A percentile compares a stretch with the other conserved stretches of the same genome.
These are phyloP conservation scores for Paradendryphiella salina DNA, from an alignment of 2,329 filamentous ascomycete species.

Conservation along the genomic window DNA sequence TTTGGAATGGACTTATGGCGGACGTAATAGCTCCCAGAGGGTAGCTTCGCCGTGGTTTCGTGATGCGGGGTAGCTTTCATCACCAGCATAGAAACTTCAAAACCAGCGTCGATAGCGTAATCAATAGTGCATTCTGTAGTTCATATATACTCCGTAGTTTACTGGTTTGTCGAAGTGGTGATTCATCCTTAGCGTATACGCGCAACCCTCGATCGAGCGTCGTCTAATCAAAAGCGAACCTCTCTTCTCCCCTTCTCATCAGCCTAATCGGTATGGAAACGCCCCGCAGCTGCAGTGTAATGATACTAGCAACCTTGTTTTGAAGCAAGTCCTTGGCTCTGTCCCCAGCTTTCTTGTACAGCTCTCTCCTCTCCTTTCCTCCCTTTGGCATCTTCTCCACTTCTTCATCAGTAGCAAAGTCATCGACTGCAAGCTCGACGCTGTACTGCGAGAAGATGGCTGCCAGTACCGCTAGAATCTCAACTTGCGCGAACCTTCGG, in stretches of 20 bases:
- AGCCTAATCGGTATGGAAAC: slow-evolving; percentile 67
- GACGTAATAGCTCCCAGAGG: slow-evolving; percentile 9
- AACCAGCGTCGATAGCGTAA: background rate
- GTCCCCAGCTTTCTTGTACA: slow-evolving; percentile 66
- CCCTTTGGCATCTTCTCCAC: slow-evolving; percentile 45
- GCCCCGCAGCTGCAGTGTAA: slow-evolving; percentile 71
- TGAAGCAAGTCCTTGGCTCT: slow-evolving; percentile 58
- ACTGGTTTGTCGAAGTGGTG: background rate
- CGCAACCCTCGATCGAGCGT: background rate
- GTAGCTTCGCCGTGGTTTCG: slow-evolving; percentile 22
- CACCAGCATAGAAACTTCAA: background rate
- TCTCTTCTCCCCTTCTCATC: slow-evolving; percentile 70
- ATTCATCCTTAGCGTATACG: background rate
- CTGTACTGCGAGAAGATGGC: slow-evolving; percentile 62
- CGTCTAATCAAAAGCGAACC: slow-evolving; percentile 56
- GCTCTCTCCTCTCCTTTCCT: slow-evolving; percentile 54
- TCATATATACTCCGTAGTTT: background rate
- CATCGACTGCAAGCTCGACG: slow-evolving; percentile 68
- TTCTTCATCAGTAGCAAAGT: slow-evolving; percentile 49
- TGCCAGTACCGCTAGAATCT: slow-evolving; percentile 58
- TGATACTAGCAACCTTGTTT: slow-evolving; percentile 61
- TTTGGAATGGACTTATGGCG: background rate
- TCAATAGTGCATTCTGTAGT: background rate
- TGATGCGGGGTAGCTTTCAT: slow-evolving; percentile 25
- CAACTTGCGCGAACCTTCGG: slow-evolving; percentile 60